Percentiles rank a stretch among this genome's conserved stretches.
Conservation (phyloP, 129 eudicot genomes). For the Helichrysum umbraculigerum region DNA sequence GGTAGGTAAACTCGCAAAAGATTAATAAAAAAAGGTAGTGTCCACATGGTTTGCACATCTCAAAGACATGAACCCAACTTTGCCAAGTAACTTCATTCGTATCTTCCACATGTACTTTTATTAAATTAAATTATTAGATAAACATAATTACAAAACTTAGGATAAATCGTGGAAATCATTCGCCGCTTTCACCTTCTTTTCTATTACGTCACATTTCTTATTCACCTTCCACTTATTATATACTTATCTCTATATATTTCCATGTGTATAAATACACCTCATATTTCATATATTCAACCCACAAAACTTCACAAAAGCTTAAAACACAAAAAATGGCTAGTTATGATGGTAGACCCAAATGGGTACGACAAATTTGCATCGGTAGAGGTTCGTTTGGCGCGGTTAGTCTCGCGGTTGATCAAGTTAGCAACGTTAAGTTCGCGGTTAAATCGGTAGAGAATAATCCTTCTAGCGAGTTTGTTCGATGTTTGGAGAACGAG, state of each 20-base stretch:
- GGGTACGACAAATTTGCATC: slow-evolving; percentile 53
- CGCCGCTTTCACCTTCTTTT: slow-evolving; percentile 28
- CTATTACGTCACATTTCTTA: slow-evolving; percentile 31
- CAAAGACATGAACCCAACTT: slow-evolving; percentile 36
- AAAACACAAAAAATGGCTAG: slow-evolving; percentile 9
- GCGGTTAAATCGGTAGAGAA: slow-evolving; percentile 68
- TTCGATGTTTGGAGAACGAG: slow-evolving; percentile 58
- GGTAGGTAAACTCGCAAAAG: slow-evolving; percentile 11
- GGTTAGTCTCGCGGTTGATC: slow-evolving; percentile 47
- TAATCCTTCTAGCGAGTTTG: neutral
- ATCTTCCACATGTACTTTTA: slow-evolving; percentile 22
- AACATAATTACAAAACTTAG: slow-evolving; percentile 9
- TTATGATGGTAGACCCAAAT: slow-evolving; percentile 1
- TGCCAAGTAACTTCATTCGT: slow-evolving; percentile 39
- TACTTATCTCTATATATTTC: neutral
- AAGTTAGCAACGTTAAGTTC: slow-evolving; percentile 33
- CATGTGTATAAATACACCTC: neutral
- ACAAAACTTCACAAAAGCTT: slow-evolving; percentile 9
- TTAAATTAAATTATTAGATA: neutral
- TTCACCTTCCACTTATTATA: slow-evolving; percentile 6
- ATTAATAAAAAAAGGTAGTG: neutral
- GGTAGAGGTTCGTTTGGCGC: slow-evolving; percentile 69
- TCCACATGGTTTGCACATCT: slow-evolving; percentile 30
- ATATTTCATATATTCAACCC: slow-evolving; percentile 13
- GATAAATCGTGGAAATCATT: slow-evolving; percentile 38